Evolutionary conservation across 768 basidiomycete genomes (phyloP).

Genomic region (Lyophyllum semitale): DNA sequence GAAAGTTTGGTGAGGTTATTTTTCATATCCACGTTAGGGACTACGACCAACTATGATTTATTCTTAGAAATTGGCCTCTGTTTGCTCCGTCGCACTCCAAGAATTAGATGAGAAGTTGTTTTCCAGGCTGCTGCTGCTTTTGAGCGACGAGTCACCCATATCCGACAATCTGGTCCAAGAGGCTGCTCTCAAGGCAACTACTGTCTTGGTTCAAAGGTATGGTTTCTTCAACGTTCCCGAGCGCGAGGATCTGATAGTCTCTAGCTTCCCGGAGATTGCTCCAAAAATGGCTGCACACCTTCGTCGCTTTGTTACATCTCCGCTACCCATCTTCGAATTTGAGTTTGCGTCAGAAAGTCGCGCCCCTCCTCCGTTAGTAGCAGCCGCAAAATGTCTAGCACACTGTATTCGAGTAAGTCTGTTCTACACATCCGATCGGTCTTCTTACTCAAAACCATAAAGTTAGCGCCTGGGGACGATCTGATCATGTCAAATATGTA

Average conservation of each 20-base stretch:
- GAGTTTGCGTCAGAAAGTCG: conserved; percentile 75
- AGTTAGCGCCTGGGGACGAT: conserved; percentile 87
- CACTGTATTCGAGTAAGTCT: conserved; percentile 77
- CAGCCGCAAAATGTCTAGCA: conserved; percentile 89
- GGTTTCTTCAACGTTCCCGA: not conserved
- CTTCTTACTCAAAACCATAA: conserved; percentile 8
- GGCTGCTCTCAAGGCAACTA: conserved; percentile 84
- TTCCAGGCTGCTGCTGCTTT: conserved; percentile 65
- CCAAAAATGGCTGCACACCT: conserved; percentile 74
- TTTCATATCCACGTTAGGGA: not conserved
- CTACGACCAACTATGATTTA: not conserved
- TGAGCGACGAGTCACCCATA: conserved; percentile 81
- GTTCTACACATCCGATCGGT: not conserved
- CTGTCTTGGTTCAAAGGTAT: conserved; percentile 82
- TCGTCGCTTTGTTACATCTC: conserved; percentile 86
- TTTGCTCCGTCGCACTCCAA: conserved; percentile 74
- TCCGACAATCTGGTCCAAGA: conserved; percentile 86
- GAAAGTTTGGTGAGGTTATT: conserved; percentile 70
- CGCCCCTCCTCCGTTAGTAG: conserved; percentile 75
- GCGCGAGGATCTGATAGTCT: not conserved
- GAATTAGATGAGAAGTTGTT: conserved; percentile 72
- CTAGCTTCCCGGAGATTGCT: conserved; percentile 82
- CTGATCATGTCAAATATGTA: conserved; percentile 95
- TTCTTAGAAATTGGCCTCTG: conserved; percentile 77
- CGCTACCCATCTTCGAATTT: conserved; percentile 85